These are phyloP conservation scores for Phytophthora brassicae DNA, from an alignment of 352 stramenopile species.

Conservation along the genomic window DNA sequence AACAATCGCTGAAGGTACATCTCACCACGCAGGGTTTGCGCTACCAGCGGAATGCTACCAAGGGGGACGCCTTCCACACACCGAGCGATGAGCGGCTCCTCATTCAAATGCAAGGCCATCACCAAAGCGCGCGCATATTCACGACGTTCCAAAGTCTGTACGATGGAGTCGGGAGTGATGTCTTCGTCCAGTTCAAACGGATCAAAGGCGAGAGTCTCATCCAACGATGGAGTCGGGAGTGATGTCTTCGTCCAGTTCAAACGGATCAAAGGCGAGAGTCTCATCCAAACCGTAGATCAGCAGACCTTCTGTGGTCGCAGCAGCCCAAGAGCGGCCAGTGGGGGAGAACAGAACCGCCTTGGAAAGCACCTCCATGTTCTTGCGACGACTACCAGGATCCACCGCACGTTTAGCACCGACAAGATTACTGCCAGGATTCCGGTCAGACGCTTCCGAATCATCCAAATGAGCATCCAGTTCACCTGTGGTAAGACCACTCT, in stretches of 20 bases:
- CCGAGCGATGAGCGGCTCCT: slow-evolving; percentile 91
- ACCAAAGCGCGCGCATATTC: slow-evolving; percentile 93
- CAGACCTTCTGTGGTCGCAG: slow-evolving; percentile 96
- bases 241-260: slow-evolving; percentile 97
- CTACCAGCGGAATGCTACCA: slow-evolving; percentile 90
- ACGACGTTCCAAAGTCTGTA: slow-evolving; percentile 80
- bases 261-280: slow-evolving; percentile 98
- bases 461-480: slow-evolving; percentile 75
- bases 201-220: slow-evolving; percentile 98
- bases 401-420: slow-evolving; percentile 88
- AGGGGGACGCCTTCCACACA: slow-evolving; percentile 92
- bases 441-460: slow-evolving; percentile 30
- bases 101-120: slow-evolving; percentile 97
- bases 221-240: slow-evolving; percentile 96
- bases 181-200: slow-evolving; percentile 98
- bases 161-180: slow-evolving; percentile 95
- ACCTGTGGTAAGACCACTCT: slow-evolving; percentile 63
- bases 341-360: slow-evolving; percentile 97
- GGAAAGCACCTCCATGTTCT: slow-evolving; percentile 87
- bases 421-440: slow-evolving; percentile 49
- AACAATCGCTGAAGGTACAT: slow-evolving; percentile 93
- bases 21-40: slow-evolving; percentile 83
- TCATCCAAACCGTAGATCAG: slow-evolving; percentile 97
- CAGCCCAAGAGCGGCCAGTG: slow-evolving; percentile 96
- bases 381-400: slow-evolving; percentile 88